Evolutionary conservation across 1,284 basidiomycete species (phyloP), one percentile per base, ranked within the genome.

Genomic region (Chondrostereum purpureum): DNA sequence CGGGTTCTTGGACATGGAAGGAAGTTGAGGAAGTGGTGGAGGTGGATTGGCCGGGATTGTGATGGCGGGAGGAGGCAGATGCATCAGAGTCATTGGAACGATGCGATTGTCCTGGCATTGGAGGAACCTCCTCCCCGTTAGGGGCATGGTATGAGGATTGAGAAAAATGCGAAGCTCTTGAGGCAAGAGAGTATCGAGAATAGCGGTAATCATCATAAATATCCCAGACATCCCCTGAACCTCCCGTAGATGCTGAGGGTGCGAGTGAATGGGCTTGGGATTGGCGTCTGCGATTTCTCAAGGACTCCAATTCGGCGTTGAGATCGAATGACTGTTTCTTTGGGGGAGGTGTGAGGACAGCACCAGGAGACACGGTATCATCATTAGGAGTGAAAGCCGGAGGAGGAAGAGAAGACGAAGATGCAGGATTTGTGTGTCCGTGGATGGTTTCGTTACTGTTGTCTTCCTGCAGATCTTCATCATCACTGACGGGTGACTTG

Each of bases 131-230:
- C n/a, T n/a, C n/a, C n/a, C n/a, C n/a, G n/a, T n/a, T n/a, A n/a
- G n/a, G n/a, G n/a, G n/a, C n/a, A n/a, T 31, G 62, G 16, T 36
- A 40, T 17, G 45, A 42, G 10, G 14, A 14, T 21, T 41, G 61
- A 22, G 65, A 63, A 4, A 49, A 53, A 21, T 49, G 17, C 53
- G 58, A 65, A 55, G 56, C 56, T 51, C 65, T 67, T 39, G 69
- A 72, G 2, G 66, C 53, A 48, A 78, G 65, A 0, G 82, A 84
- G 46, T 72, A 72, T 5, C 80, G 66, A 5, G 82, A 84, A 54
- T 86, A 87, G 2, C 82, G 73, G 55, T 87, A 87, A 50, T 82
- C 74, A 56, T 87, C 83, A 53, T 86, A 87, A 42, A 87, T 84
- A 52, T 84, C 80, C 3, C 66, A 67, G 11, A 74, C 75, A 23